Evolutionary conservation across 306 rosid species (phyloP), one percentile per base, ranked within the genome.

Genomic region (Vigna reflexopilosa): DNA sequence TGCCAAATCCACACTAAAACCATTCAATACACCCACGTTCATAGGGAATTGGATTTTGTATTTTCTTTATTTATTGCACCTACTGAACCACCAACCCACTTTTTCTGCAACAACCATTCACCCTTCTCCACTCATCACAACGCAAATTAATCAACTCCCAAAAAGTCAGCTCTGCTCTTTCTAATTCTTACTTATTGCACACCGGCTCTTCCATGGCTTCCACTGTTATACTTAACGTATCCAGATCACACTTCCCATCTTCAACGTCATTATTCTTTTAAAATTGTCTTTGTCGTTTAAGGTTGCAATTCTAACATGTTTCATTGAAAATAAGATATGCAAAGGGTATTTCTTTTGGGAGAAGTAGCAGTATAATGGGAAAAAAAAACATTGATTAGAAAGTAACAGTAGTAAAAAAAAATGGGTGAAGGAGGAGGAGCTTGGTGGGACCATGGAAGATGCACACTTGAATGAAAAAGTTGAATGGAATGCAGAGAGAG

Each of bases 11-110:
- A 67, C 36, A 44, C 55, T 20, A 11, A 42, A 11, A 58, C 19
- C 72, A 64, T 80, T 65, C 34, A 73, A 44, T 76, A 34, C 48
- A 13, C 38, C 12, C 20, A 28, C 42, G 2, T 38, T 77, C 75
- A 47, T 55, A 14, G 82, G 82, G 69, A 78, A 78, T 78, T 77
- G 82, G 49, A 40, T 78, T 76, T 54, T 76, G 38, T 74, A 42
- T 67, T 66, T 67, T 4, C 38, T 74, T 67, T 5, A 40, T 67
- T 67, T 67, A 67, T 19, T 67, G 72, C 72, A 17, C 4, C 4
- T 65, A 5, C 51, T 38, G 32, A 11, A 67, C 26, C n/a, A 44
- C 13, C 36, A 9, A 42, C 17, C 57, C 72, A 55, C 55, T 49
- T 70, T 49, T 70, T 48, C 75, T 49, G 59, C 62, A 30, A 30